Evolutionary conservation across 257 asterid genomes (phyloP).

Genomic region (Salvia hispanica): DNA sequence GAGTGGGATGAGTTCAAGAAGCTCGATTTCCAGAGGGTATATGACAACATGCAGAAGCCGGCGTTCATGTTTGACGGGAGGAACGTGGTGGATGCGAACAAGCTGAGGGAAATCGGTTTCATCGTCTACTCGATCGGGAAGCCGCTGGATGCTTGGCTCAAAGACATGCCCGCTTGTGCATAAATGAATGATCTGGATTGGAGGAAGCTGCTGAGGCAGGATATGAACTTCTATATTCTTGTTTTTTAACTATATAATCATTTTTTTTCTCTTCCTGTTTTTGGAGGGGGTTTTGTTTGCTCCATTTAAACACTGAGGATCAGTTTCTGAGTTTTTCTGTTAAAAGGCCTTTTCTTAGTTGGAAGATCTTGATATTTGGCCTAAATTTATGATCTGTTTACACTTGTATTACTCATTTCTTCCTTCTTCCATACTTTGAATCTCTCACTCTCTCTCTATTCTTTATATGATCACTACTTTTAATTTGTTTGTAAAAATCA

Average conservation of each 20-base stretch:
- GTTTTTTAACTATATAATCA: slow-evolving; percentile 29
- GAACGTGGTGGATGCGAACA: slow-evolving; percentile 48
- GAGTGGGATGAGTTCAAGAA: slow-evolving; percentile 76
- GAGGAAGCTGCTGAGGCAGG: slow-evolving; percentile 30
- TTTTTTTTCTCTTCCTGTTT: slow-evolving; percentile 14
- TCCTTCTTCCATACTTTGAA: background rate
- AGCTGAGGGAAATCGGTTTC: slow-evolving; percentile 69
- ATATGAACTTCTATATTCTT: slow-evolving; percentile 42
- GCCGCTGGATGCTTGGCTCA: slow-evolving; percentile 76
- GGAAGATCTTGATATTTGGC: slow-evolving; percentile 34
- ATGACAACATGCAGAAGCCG: slow-evolving; percentile 76
- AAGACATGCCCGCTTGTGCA: slow-evolving; percentile 78
- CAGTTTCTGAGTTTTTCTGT: slow-evolving; percentile 40
- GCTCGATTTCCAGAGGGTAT: slow-evolving; percentile 64
- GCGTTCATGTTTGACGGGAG: slow-evolving; percentile 70
- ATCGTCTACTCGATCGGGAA: slow-evolving; percentile 73
- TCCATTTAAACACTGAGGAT: slow-evolving; percentile 26
- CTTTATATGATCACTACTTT: no score
- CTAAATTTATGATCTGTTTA: slow-evolving; percentile 30
- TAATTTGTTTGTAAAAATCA: no score
- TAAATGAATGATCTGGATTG: slow-evolving; percentile 36
- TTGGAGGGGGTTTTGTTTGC: slow-evolving; percentile 23
- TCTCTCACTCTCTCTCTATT: no score
- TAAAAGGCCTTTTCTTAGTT: slow-evolving; percentile 43
- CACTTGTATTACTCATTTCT: slow-evolving; percentile 41